A percentile compares a stretch with the other conserved stretches of the same genome.
Evolutionary conservation across 2,329 filamentous ascomycete species (phyloP).

Genomic region (Beauveria rudraprayagi): DNA sequence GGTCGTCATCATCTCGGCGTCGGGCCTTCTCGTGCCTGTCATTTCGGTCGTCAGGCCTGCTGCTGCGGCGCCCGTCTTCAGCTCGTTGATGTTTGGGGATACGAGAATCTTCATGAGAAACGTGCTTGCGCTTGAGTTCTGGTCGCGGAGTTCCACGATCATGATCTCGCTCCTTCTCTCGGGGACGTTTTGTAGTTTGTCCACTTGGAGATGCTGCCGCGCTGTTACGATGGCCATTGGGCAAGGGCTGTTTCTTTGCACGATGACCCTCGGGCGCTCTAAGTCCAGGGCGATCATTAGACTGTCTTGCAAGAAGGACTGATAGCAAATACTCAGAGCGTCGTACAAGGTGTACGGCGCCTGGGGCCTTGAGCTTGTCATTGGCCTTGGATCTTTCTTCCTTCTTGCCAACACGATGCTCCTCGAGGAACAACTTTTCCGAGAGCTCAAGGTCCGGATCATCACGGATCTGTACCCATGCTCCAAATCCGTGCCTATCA

Average conservation of each 20-base stretch:
- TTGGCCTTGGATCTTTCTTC: constrained; percentile 77
- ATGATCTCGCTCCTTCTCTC: constrained; percentile 42
- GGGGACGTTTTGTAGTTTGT: constrained; percentile 33
- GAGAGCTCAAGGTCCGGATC: constrained; percentile 76
- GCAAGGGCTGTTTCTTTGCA: constrained; percentile 64
- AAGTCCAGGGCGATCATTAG: constrained; percentile 65
- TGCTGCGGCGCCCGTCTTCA: constrained; percentile 32
- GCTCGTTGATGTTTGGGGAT: constrained; percentile 35
- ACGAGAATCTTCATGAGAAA: constrained; percentile 35
- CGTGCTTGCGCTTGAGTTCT: constrained; percentile 55
- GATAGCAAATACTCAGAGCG: constrained; percentile 91
- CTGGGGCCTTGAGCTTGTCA: constrained; percentile 79
- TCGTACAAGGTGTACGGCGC: constrained; percentile 93
- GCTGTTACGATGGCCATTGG: constrained; percentile 54
- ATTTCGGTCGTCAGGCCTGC: constrained; percentile 29
- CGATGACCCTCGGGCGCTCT: constrained; percentile 84
- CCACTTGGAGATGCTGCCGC: constrained; percentile 67
- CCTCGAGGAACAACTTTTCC: constrained; percentile 93
- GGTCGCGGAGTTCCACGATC: constrained; percentile 44
- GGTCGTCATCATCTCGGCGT: constrained; percentile 22
- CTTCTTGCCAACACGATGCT: constrained; percentile 97
- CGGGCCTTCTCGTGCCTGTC: constrained; percentile 25
- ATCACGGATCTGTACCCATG: constrained; percentile 90
- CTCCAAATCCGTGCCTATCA: constrained; percentile 86
- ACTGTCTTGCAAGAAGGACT: constrained; percentile 82